Evolutionary conservation across 306 rosid genomes (phyloP).

Genomic region (Quercus engelmannii): DNA sequence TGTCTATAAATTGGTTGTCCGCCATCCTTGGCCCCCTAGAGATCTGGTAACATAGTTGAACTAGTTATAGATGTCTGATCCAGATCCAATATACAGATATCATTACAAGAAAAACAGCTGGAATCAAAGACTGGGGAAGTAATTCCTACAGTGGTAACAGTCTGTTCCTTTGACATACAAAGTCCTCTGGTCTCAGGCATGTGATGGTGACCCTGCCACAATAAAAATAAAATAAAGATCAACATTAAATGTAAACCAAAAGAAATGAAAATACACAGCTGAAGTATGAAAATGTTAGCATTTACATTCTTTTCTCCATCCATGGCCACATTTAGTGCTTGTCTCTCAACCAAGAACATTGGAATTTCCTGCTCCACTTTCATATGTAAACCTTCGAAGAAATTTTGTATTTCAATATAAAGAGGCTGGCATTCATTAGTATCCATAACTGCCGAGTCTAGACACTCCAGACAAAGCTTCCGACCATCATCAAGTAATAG

Average conservation of each 20-base stretch:
- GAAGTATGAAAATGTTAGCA: not conserved
- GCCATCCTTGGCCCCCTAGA: conserved; percentile 74
- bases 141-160: conserved; percentile 69
- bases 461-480: conserved; percentile 91
- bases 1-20: conserved; percentile 71
- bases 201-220: conserved; percentile 89
- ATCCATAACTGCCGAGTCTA: conserved; percentile 95
- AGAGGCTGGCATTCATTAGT: conserved; percentile 98
- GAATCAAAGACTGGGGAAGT: conserved; percentile 9
- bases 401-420: conserved; percentile 93
- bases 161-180: conserved; percentile 93
- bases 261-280: not conserved
- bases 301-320: conserved; percentile 93
- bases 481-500: conserved; percentile 93
- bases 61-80: not conserved
- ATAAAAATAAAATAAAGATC: conserved; percentile 2
- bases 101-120: conserved; percentile 6
- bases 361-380: conserved; percentile 97
- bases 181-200: conserved; percentile 99
- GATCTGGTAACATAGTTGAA: conserved; percentile 46
- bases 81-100: not conserved
- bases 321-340: conserved; percentile 97
- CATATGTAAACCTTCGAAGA: conserved; percentile 91
- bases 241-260: not conserved
- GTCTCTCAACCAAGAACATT: conserved; percentile 98